These are phyloP conservation scores for Cladochytrium replicatum DNA, from an alignment of 192 early-diverging fungal genomes.

Conservation along the genomic window DNA sequence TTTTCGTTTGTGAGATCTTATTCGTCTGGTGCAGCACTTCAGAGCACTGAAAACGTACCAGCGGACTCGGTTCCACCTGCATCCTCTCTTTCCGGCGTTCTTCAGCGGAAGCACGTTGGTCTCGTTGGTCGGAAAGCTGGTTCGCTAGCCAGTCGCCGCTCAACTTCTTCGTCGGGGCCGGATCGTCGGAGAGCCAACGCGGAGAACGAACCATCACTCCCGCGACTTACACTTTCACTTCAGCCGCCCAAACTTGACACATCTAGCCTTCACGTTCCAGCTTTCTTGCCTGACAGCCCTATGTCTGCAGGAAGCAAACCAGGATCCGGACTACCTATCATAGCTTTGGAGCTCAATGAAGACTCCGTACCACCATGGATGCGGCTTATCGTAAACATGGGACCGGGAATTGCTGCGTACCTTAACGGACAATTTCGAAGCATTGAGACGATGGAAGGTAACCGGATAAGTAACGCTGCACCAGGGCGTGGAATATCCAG, in stretches of 20 bases:
- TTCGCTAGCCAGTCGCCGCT: constrained; percentile 20
- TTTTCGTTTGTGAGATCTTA: too few species aligned
- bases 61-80: too few species aligned
- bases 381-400: constrained; percentile 2
- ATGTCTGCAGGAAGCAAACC: constrained; percentile 16
- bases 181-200: neutral
- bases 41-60: too few species aligned
- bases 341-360: constrained; percentile 3
- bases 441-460: constrained; percentile 4
- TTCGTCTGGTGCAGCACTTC: too few species aligned
- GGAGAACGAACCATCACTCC: neutral
- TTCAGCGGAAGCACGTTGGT: too few species aligned
- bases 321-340: constrained; percentile 4
- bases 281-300: constrained; percentile 8
- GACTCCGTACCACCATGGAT: constrained; percentile 13
- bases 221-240: neutral
- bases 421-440: constrained; percentile 7
- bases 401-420: neutral
- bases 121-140: too few species aligned
- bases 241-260: constrained; percentile 16
- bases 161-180: constrained; percentile 5
- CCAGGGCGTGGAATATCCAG: neutral
- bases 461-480: constrained; percentile 2
- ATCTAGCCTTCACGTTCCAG: constrained; percentile 6
- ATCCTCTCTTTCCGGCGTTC: too few species aligned